Evolutionary conservation across 305 asterid species (phyloP), one percentile per base, ranked within the genome.

Genomic region (Fraxinus dipetala): DNA sequence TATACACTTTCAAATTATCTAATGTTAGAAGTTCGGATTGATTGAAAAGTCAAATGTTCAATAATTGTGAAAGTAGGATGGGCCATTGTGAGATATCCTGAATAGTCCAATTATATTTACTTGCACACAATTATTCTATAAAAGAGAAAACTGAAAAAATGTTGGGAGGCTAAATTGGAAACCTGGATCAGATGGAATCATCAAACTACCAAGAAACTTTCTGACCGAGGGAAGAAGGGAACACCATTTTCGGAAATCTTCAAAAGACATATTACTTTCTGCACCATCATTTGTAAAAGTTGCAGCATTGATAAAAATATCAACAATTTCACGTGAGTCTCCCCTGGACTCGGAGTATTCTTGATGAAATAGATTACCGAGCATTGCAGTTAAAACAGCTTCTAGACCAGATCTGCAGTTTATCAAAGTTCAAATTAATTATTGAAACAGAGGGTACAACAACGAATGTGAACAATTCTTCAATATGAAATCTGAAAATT

Each of bases 241-340:
- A 82, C 97, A 92, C 98, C 99, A 94, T 75, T 80, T 91, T 82
- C 86, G 92, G 84, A 94, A 96, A 81, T 93, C 94, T 85, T 90
- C 96, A 56, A 87, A 89, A 65, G 98, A 89, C 91, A 95, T 77
- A 87, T 83, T 75, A 80, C 79, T 77, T 79, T 83, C 83, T 78
- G 81, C 48, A 84, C 48, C 78, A 79, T 88, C 90, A 56, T 69
- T 85, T 36, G 88, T 78, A 65, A 83, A 87, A 84, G 87, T 87
- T 65, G 93, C 91, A 34, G 93, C 90, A 82, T 84, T 85, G 77
- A 89, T 81, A 85, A 92, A 89, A 85, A 83, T 89, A 75, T 85
- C 90, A 67, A 87, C 82, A 81, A 90, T 76, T 80, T 89, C 93
- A 75, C 56, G 65, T 16, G 95, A 81, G 72, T 86, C 85, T 75